phyloP scores from a whole-genome alignment of 345 rosid species.

The Anastatica hierochuntica region DNA sequence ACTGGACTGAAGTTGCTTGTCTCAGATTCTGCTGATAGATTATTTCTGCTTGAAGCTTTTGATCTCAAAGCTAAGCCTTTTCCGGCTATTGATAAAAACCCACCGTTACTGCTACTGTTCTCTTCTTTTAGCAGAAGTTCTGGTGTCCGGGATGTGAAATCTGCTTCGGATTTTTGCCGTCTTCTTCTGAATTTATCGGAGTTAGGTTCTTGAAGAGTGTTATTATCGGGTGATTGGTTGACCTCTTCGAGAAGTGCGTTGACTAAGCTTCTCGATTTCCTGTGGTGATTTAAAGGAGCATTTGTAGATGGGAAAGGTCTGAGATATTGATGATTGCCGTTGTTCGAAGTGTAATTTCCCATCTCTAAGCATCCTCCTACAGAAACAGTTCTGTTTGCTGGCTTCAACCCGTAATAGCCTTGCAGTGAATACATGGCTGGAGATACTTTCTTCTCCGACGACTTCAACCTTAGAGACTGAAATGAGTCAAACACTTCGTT shows the following conservation, averaged over 20 bases:
- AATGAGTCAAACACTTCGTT: slow-evolving; percentile 46
- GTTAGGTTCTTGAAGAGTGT: slow-evolving; percentile 14
- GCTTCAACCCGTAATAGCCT: slow-evolving; percentile 60
- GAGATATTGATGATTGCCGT: slow-evolving; percentile 27
- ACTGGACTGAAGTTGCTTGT: slow-evolving; percentile 17
- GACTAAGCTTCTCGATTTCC: slow-evolving; percentile 55
- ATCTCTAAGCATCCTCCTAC: slow-evolving; percentile 23
- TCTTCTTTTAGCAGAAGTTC: slow-evolving; percentile 63
- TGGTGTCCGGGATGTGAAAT: slow-evolving; percentile 34
- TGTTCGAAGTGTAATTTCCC: slow-evolving; percentile 24
- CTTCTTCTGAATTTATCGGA: slow-evolving; percentile 40
- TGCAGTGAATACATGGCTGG: slow-evolving; percentile 69
- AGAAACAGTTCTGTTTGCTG: slow-evolving; percentile 35
- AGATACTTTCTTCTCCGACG: slow-evolving; percentile 34
- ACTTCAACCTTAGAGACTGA: slow-evolving; percentile 46
- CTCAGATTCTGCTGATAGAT: slow-evolving; percentile 32
- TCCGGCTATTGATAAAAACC: slow-evolving; percentile 37
- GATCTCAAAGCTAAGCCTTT: slow-evolving; percentile 63
- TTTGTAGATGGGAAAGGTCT: slow-evolving; percentile 28
- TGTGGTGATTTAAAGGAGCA: slow-evolving; percentile 33
- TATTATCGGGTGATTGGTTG: slow-evolving; percentile 27
- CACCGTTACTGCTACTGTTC: slow-evolving; percentile 26
- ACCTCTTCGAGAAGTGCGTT: slow-evolving; percentile 37
- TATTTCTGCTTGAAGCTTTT: slow-evolving; percentile 46
- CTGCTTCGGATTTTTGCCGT: slow-evolving; percentile 61